Base-by-base conservation (phyloP, 441 rosid species). In the Gossypium aridum region DNA sequence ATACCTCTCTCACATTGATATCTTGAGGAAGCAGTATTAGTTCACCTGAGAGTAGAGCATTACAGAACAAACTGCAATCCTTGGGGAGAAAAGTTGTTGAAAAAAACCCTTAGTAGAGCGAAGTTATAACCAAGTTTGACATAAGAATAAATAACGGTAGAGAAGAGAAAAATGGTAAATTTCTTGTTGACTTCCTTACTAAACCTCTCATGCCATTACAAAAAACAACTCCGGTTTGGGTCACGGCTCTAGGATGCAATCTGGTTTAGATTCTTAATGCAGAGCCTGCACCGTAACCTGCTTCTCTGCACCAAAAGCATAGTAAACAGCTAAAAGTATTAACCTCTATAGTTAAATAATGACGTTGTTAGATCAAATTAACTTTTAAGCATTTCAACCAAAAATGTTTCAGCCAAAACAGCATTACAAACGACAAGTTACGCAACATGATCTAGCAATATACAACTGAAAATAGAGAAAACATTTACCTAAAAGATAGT, bases 291-390 rank as follows among this genome's bases (percentile, higher is more conserved):
- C 81, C 88, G 81, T 75, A 82, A 73, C 84, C 79, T 76, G 86
- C 86, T 76, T 82, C 87, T 86, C 88, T 87, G 94, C 91, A 88
- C 86, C 86, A 83, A 88, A 84, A 87, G 82, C 86, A 83, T 75
- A 76, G 79, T 79, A 83, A 84, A 83, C 82, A 79, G 88, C 87
- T 80, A 53, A 70, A 79, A 8, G 54, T 37, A 83, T 87, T 82
- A 89, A 87, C 85, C 75, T 75, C 79, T 72, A 77, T 71, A 60
- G 62, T 80, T 73, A 13, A 34, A 25, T 57, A 56, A 71, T 49
- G 61, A 75, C 59, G 57, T 75, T 66, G 25, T 73, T 64, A 49
- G 60, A 49, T 51, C 66, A 76, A 75, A 64, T 23, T 70, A 70
- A 63, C 22, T 55, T 49, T 51, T 17, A 72, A 71, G 63, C 49